These are phyloP conservation scores for Tolypocladium tropicale DNA, from an alignment of 2,329 filamentous ascomycete genomes.

Conservation along the genomic window DNA sequence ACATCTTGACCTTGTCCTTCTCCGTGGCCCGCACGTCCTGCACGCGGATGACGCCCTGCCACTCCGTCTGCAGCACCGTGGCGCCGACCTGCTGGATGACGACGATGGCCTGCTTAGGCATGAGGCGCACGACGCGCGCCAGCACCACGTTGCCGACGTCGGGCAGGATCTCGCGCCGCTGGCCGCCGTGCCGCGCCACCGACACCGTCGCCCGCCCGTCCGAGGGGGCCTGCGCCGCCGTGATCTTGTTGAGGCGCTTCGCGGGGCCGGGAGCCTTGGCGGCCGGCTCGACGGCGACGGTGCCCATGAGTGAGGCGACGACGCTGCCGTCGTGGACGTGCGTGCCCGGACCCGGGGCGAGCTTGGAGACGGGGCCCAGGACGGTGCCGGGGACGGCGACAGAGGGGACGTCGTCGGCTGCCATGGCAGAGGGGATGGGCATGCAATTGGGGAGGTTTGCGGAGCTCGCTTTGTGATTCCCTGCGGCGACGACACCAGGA, in stretches of 20 bases:
- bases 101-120: constrained; percentile 74
- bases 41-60: constrained; percentile 73
- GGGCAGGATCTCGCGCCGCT: constrained; percentile 64
- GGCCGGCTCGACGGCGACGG: constrained; percentile 45
- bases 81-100: constrained; percentile 76
- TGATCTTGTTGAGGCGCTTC: constrained; percentile 51
- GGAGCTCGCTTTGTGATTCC: neutral
- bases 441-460: neutral
- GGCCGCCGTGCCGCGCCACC: constrained; percentile 33
- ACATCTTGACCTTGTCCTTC: constrained; percentile 87
- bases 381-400: constrained; percentile 74
- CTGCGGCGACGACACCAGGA: neutral
- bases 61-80: constrained; percentile 64
- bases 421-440: constrained; percentile 13
- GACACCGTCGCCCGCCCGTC: constrained; percentile 43
- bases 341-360: constrained; percentile 69
- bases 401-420: constrained; percentile 28
- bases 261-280: constrained; percentile 37
- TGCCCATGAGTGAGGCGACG: constrained; percentile 73
- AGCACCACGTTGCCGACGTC: constrained; percentile 73
- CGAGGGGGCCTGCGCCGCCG: constrained; percentile 24
- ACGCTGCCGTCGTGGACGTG: constrained; percentile 68
- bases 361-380: constrained; percentile 58
- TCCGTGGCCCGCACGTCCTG: constrained; percentile 94
- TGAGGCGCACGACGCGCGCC: constrained; percentile 75